phyloP scores from a whole-genome alignment of 1,284 basidiomycete species.

The Mixia osmundae region DNA sequence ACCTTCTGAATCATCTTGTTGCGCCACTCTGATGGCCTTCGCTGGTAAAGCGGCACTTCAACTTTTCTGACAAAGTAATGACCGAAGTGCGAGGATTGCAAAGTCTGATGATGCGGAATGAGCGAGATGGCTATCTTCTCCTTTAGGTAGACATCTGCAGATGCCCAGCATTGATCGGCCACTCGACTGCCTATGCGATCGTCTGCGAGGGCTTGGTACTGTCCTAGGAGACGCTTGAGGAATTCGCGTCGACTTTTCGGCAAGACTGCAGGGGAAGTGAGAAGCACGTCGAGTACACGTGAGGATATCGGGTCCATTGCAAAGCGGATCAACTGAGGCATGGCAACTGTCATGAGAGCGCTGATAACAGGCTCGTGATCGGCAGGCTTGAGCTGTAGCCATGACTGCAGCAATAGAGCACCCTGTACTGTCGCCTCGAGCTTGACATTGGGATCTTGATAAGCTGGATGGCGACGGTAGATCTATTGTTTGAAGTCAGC shows the following conservation, averaged over 20 bases:
- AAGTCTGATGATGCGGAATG: constrained; percentile 38
- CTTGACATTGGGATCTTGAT: constrained; percentile 2
- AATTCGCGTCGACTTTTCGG: constrained; percentile 44
- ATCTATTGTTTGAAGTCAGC: background rate
- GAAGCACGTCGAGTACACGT: constrained; percentile 50
- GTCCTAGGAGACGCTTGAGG: constrained; percentile 45
- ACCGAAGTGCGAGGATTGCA: constrained; percentile 55
- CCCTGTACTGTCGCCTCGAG: constrained; percentile 32
- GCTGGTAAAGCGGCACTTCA: constrained; percentile 49
- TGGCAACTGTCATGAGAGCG: constrained; percentile 31
- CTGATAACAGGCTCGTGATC: constrained; percentile 37
- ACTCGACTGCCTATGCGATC: constrained; percentile 72
- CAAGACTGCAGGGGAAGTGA: constrained; percentile 43
- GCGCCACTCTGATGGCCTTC: constrained; percentile 61
- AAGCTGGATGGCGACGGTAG: constrained; percentile 5
- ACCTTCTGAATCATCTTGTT: constrained; percentile 1
- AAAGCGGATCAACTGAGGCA: constrained; percentile 38
- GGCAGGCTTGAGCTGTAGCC: constrained; percentile 41
- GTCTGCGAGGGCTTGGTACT: constrained; percentile 52
- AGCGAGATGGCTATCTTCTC: constrained; percentile 72
- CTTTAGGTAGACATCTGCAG: constrained; percentile 69
- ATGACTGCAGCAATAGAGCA: constrained; percentile 53
- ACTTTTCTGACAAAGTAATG: constrained; percentile 62
- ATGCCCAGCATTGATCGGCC: constrained; percentile 62
- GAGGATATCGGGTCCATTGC: constrained; percentile 51